Conservation (phyloP, 768 basidiomycete genomes). For the Psilocybe subaeruginosa region DNA sequence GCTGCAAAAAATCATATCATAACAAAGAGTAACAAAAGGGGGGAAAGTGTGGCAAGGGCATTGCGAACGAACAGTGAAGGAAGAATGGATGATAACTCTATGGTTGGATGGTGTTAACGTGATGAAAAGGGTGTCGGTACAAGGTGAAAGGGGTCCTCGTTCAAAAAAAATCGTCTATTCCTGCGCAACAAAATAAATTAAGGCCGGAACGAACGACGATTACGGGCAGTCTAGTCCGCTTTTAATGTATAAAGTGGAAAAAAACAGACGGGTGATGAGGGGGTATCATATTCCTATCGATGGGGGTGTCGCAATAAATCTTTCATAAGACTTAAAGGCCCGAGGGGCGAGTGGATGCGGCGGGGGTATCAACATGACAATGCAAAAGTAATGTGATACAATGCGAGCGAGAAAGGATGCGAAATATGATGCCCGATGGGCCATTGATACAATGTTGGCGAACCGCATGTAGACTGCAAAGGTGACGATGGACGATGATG, state of each 20-base stretch:
- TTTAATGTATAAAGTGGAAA: constrained; percentile 1
- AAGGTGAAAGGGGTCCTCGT: neutral
- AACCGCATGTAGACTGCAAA: constrained; percentile 9
- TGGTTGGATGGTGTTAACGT: neutral
- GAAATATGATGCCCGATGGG: constrained; percentile 5
- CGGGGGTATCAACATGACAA: constrained; percentile 7
- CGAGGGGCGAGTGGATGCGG: neutral
- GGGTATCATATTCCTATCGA: constrained; percentile 23
- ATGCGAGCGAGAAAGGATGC: constrained; percentile 1
- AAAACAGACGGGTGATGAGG: neutral
- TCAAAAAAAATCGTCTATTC: constrained; percentile 2
- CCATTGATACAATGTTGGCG: neutral
- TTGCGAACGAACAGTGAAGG: constrained; percentile 12
- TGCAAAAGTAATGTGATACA: constrained; percentile 6
- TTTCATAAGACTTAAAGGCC: neutral
- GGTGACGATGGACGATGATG: constrained; percentile 11
- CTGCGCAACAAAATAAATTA: constrained; percentile 3
- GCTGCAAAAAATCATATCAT: constrained; percentile 24
- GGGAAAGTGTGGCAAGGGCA: constrained; percentile 6
- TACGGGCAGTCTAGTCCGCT: neutral
- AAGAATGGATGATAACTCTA: constrained; percentile 10
- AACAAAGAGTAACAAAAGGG: constrained; percentile 12
- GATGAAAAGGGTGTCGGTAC: neutral
- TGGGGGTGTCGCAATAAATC: constrained; percentile 13
- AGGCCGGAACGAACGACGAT: constrained; percentile 3